phyloP scores from a whole-genome alignment of 371 early-diverging fungal genomes.

The Lichtheimia corymbifera region DNA sequence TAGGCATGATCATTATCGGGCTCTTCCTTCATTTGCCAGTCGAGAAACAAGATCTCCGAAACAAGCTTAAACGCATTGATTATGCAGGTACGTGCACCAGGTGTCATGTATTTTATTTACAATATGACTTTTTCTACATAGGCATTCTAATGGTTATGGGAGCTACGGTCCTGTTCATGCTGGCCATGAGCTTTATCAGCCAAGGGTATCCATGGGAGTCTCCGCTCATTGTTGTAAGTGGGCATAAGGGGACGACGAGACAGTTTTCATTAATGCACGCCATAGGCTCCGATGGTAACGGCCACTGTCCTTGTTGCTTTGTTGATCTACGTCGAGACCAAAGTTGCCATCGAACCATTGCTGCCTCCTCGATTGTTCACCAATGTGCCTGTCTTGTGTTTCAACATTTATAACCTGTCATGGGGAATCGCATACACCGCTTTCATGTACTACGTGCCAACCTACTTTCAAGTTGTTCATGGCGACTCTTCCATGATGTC shows the following conservation, averaged over 20 bases:
- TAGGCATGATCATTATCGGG: neutral
- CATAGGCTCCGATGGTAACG: too few species aligned
- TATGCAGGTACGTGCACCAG: neutral
- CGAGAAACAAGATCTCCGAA: neutral
- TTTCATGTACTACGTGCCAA: slow-evolving; percentile 61
- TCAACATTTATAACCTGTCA: slow-evolving; percentile 51
- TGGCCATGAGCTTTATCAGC: neutral
- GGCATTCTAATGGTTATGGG: neutral
- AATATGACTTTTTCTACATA: neutral
- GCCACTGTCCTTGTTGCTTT: neutral
- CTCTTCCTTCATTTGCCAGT: neutral
- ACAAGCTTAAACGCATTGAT: neutral
- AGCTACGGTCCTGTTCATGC: neutral
- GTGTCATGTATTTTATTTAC: neutral
- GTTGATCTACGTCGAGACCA: neutral
- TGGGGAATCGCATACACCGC: slow-evolving; percentile 55
- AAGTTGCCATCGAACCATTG: neutral
- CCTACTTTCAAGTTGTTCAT: slow-evolving; percentile 77
- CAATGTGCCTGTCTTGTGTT: slow-evolving; percentile 38
- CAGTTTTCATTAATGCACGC: too few species aligned
- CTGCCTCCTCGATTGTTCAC: slow-evolving; percentile 1
- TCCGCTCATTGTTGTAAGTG: neutral
- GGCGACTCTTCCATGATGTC: slow-evolving; percentile 53
- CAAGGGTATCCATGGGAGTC: neutral
- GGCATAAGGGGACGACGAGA: too few species aligned